These are phyloP conservation scores for Alternaria solani DNA, from an alignment of 2,329 filamentous ascomycete genomes.

Conservation along the genomic window DNA sequence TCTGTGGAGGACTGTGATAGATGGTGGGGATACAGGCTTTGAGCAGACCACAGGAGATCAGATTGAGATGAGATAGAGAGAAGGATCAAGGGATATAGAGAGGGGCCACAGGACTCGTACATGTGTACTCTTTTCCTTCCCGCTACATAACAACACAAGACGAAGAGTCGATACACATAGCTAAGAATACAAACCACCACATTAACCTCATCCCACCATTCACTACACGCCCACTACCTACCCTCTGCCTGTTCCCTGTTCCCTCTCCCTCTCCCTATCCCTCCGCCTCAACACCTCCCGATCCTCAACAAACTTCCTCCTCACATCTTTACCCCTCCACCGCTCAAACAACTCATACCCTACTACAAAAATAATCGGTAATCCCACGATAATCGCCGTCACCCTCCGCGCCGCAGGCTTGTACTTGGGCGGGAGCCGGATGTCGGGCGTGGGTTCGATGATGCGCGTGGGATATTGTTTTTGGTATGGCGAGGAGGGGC, in stretches of 20 bases:
- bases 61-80: neutral
- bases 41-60: neutral
- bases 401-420: constrained; percentile 41
- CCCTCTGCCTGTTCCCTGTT: neutral
- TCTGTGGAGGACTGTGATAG: neutral
- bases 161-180: neutral
- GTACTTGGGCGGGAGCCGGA: constrained; percentile 42
- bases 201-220: neutral
- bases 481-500: neutral
- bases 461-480: constrained; percentile 16
- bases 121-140: neutral
- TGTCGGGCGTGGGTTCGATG: constrained; percentile 32
- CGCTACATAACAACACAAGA: neutral
- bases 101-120: neutral
- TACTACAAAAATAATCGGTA: constrained; percentile 46
- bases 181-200: neutral
- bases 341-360: constrained; percentile 44
- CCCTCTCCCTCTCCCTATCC: neutral
- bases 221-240: neutral
- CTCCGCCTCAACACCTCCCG: neutral
- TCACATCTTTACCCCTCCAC: constrained; percentile 29
- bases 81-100: neutral
- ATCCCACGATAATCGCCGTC: constrained; percentile 45
- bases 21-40: neutral
- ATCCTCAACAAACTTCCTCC: constrained; percentile 20